phyloP scores from a whole-genome alignment of 352 stramenopile genomes.

The Phytophthora pinifolia region DNA sequence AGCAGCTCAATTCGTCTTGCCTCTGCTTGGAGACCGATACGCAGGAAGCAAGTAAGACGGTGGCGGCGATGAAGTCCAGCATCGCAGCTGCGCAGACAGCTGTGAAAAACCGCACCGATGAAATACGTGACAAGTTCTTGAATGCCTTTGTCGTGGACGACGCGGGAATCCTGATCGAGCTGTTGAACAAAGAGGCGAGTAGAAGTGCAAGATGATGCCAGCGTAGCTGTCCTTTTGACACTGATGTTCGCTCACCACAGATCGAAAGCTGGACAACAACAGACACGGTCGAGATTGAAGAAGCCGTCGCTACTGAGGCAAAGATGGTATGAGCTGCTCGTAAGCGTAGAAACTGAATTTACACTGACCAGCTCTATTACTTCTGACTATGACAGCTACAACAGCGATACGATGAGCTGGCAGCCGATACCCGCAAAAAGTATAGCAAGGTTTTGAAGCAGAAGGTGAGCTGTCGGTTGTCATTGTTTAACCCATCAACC shows the following conservation, averaged over 20 bases:
- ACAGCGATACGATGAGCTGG: conserved; percentile 21
- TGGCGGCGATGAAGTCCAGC: conserved; percentile 11
- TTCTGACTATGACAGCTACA: conserved; percentile 22
- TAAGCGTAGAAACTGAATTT: not conserved
- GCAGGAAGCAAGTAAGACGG: conserved; percentile 1
- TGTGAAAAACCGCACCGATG: conserved; percentile 36
- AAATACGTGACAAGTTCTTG: conserved; percentile 38
- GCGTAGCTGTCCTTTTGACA: not conserved
- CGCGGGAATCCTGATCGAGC: conserved; percentile 22
- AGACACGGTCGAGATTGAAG: conserved; percentile 11
- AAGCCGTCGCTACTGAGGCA: conserved; percentile 8
- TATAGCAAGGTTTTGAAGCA: conserved; percentile 26
- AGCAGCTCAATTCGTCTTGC: conserved; percentile 29
- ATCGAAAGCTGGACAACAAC: conserved; percentile 18
- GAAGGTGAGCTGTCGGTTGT: conserved; percentile 20
- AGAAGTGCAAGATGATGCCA: not conserved
- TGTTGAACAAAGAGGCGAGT: conserved; percentile 37
- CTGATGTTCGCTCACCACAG: not conserved
- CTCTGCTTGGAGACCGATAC: conserved; percentile 21
- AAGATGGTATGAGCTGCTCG: conserved; percentile 9
- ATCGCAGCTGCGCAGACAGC: conserved; percentile 24
- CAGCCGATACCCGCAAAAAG: conserved; percentile 18
- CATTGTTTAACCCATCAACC: conserved; percentile 19
- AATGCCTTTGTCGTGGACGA: conserved; percentile 30
- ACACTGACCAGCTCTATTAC: not conserved